phyloP scores from a whole-genome alignment of 2,329 filamentous ascomycete species.

The Aotearoamyces nothofagi region DNA sequence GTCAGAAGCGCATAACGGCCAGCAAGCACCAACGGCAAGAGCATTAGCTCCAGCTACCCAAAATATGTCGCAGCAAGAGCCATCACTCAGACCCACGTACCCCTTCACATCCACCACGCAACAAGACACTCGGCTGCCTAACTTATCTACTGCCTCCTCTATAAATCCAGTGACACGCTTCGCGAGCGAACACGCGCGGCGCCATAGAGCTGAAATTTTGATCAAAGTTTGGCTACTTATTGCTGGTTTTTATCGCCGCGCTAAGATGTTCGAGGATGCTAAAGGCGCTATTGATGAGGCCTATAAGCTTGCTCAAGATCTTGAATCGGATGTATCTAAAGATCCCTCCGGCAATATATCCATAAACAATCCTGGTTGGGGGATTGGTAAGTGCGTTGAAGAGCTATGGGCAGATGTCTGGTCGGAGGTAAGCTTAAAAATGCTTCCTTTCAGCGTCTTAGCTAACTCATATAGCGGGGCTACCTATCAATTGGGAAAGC shows the following conservation, averaged over 20 bases:
- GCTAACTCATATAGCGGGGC: conserved; percentile 19
- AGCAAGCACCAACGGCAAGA: conserved; percentile 4
- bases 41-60: conserved; percentile 12
- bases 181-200: conserved; percentile 34
- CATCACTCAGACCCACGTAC: conserved; percentile 6
- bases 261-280: conserved; percentile 66
- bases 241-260: conserved; percentile 72
- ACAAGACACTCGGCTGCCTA: conserved; percentile 10
- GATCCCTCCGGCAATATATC: conserved; percentile 47
- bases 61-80: conserved; percentile 13
- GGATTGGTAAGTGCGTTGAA: conserved; percentile 65
- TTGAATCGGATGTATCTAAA: conserved; percentile 52
- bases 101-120: conserved; percentile 3
- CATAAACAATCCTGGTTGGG: conserved; percentile 57
- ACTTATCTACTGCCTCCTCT: conserved; percentile 6
- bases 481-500: conserved; percentile 14
- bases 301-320: conserved; percentile 51
- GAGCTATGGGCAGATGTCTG: conserved; percentile 75
- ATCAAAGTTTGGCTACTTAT: conserved; percentile 83
- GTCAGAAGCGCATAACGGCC: conserved; percentile 1
- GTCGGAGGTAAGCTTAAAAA: conserved; percentile 48
- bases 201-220: conserved; percentile 37
- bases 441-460: conserved; percentile 2
- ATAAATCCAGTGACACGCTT: conserved; percentile 24
- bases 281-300: conserved; percentile 72